Evolutionary conservation across 2,329 filamentous ascomycete genomes (phyloP), one percentile per base, ranked within the genome.

Genomic region (Alternaria tenuissima): DNA sequence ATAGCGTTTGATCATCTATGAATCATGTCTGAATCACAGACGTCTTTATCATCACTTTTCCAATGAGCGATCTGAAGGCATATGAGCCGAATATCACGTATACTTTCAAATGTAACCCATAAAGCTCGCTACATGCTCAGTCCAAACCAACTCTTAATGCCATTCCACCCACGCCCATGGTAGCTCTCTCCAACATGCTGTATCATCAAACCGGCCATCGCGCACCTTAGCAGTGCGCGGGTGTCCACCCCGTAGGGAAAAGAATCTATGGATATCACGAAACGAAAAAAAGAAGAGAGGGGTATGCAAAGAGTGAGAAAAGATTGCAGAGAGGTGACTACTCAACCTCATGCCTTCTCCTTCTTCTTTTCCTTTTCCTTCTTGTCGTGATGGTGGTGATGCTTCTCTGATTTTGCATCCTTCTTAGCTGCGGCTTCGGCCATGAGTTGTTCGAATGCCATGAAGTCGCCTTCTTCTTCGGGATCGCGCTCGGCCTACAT

Each of bases 371-470:
- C 64, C 66, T 75, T 73, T 24, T 72, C 66, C 65, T 71, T 70
- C 63, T 77, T 73, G 55, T 78, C 71, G 57, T 76, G 72, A 60
- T 84, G 80, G 63, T 85, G 82, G 76, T 93, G 90, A 77, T 93
- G 89, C 75, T 89, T 86, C 74, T 94, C 91, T 78, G 93, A 89
- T 74, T 89, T 86, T 74, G 87, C 86, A 67, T 95, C 93, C 81
- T 97, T 97, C 86, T 98, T 98, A 55, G 93, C 91, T 58, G 94
- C 93, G 5, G 94, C 94, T 78, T 99, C 95, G 52, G 95, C 94
- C 79, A 99, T 96, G 57, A 99, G 89, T 80, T 98, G 93, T 79
- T 99, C 95, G 70, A 99, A 99, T 16, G 94, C 94, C 88, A 99
- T 96, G 81, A 96, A 98, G 74, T 98, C 95, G 66, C 95, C 94